A percentile compares a stretch with the other conserved stretches of the same genome.
phyloP scores from a whole-genome alignment of 331 rosid species.

The Spiraea crenata region DNA sequence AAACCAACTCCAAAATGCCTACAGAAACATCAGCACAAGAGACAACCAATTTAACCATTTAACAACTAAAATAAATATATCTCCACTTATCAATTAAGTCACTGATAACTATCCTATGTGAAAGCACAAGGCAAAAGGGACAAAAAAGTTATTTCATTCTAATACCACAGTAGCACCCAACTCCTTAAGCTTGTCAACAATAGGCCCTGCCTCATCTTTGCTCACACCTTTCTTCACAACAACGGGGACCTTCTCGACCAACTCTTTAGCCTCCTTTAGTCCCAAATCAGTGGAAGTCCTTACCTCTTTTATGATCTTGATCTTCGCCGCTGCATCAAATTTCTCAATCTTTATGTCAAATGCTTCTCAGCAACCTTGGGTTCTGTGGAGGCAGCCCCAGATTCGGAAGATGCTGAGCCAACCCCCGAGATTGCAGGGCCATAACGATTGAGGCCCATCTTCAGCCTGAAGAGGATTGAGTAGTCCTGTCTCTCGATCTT shows the following conservation, averaged over 20 bases:
- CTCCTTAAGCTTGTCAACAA: constrained; percentile 33
- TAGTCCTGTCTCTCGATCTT: constrained; percentile 59
- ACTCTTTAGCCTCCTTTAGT: constrained; percentile 37
- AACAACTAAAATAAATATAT: not conserved
- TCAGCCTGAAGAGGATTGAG: constrained; percentile 57
- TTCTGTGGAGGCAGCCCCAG: constrained; percentile 9
- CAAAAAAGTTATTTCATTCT: constrained; percentile 14
- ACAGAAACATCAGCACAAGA: not conserved
- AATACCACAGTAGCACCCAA: constrained; percentile 37
- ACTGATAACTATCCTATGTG: constrained; percentile 12
- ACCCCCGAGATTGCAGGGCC: constrained; percentile 42
- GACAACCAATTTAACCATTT: not conserved
- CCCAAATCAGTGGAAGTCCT: constrained; percentile 29
- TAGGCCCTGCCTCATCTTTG: constrained; percentile 27
- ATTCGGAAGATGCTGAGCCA: constrained; percentile 23
- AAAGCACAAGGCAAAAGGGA: not conserved
- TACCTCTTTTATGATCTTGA: constrained; percentile 39
- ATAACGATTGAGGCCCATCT: constrained; percentile 61
- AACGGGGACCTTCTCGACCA: constrained; percentile 34
- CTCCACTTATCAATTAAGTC: not conserved
- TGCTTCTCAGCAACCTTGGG: constrained; percentile 28
- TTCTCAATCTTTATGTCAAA: constrained; percentile 34
- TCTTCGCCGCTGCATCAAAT: constrained; percentile 30
- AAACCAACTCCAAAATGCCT: too few relatives aligned
- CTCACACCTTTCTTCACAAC: constrained; percentile 34